Conservation (phyloP, 1,284 basidiomycete genomes). For the Singerocomus inundabilis region DNA sequence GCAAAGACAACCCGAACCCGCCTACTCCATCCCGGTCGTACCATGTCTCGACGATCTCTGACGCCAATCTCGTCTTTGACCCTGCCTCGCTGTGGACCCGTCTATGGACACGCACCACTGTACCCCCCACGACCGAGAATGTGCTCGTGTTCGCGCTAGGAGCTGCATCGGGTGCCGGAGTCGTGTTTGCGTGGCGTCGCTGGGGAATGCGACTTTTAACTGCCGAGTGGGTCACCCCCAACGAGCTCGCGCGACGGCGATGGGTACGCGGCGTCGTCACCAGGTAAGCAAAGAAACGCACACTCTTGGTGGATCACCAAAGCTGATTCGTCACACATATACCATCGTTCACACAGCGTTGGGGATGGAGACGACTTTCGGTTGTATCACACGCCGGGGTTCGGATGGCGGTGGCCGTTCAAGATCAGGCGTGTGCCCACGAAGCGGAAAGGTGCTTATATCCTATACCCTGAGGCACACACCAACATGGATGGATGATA, state of each 20-base stretch:
- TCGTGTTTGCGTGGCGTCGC: constrained; percentile 46
- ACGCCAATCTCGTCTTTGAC: too few relatives aligned
- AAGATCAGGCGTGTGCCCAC: constrained; percentile 66
- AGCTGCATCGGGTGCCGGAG: constrained; percentile 40
- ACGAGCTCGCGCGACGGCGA: constrained; percentile 50
- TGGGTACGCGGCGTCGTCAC: constrained; percentile 77
- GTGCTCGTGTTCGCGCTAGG: constrained; percentile 42
- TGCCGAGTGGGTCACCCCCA: constrained; percentile 62
- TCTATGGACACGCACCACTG: not conserved
- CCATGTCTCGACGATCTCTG: not conserved
- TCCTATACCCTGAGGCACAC: not conserved
- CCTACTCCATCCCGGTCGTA: not conserved
- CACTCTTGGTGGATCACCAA: too few relatives aligned
- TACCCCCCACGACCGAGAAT: not conserved
- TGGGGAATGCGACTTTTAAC: constrained; percentile 60
- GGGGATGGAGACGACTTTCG: constrained; percentile 82
- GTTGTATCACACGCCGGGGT: constrained; percentile 79
- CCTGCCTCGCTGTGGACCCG: constrained; percentile 1
- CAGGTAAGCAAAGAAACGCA: too few relatives aligned
- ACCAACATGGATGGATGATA: not conserved
- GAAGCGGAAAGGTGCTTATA: constrained; percentile 51
- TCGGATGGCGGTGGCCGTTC: constrained; percentile 71
- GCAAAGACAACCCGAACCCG: not conserved
- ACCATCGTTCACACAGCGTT: constrained; percentile 50
- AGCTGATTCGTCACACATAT: constrained; percentile 1